These are phyloP conservation scores for Ascochyta fabae DNA, from an alignment of 2,329 filamentous ascomycete species.

Conservation along the genomic window DNA sequence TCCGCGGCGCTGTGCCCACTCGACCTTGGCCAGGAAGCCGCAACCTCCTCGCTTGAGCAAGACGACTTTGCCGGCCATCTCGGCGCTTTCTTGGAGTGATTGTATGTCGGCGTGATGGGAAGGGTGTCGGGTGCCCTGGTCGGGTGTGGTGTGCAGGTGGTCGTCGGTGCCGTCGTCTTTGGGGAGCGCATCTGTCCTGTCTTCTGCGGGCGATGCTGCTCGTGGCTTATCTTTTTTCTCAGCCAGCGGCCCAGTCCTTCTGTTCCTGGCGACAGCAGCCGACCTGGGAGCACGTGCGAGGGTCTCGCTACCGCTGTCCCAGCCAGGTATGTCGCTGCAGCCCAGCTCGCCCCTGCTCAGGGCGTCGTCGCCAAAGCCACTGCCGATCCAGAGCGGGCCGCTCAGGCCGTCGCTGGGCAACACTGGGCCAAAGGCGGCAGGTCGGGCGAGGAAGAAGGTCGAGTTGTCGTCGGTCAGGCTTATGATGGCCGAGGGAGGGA, in stretches of 20 bases:
- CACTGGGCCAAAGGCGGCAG: conserved; percentile 87
- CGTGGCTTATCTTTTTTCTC: conserved; percentile 11
- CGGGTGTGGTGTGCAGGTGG: conserved; percentile 67
- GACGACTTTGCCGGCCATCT: conserved; percentile 92
- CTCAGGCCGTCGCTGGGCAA: conserved; percentile 79
- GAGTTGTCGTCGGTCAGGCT: conserved; percentile 97
- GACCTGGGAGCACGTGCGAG: conserved; percentile 14
- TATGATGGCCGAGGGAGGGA: conserved; percentile 93
- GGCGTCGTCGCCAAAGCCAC: conserved; percentile 81
- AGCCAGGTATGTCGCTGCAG: conserved; percentile 92
- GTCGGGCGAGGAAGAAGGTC: conserved; percentile 91
- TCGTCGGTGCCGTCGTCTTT: conserved; percentile 82
- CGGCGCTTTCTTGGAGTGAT: conserved; percentile 86
- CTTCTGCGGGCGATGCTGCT: conserved; percentile 4
- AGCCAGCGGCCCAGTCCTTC: conserved; percentile 12
- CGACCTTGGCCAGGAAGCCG: conserved; percentile 95
- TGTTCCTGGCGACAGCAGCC: conserved; percentile 11
- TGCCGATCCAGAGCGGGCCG: conserved; percentile 91
- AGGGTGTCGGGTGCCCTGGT: conserved; percentile 23
- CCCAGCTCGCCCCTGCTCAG: conserved; percentile 79
- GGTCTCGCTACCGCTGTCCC: conserved; percentile 64
- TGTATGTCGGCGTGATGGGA: conserved; percentile 82
- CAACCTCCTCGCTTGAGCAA: conserved; percentile 91
- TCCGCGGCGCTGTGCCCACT: conserved; percentile 93
- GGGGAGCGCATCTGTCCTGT: not conserved